Evolutionary conservation across 495 filamentous ascomycete species (phyloP).

Genomic region (Aspergillus carlsbadensis): DNA sequence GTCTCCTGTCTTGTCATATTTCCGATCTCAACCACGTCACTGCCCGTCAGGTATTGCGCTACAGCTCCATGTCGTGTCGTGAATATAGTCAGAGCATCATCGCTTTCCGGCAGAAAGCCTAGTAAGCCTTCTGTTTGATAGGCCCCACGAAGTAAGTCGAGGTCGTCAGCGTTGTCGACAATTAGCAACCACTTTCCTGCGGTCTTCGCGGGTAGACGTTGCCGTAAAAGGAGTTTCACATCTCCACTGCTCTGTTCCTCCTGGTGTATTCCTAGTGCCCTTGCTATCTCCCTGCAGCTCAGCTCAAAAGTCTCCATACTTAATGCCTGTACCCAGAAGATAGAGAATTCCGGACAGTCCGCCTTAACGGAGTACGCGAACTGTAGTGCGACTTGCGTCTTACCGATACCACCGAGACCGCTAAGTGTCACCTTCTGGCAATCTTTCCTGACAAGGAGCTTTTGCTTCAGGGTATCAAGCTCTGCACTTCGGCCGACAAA

Average conservation of each 20-base stretch:
- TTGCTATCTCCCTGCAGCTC: background rate
- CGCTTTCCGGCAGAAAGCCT: background rate
- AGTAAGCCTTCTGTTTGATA: no score
- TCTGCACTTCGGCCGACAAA: no score
- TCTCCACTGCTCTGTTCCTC: background rate
- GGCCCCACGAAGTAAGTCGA: no score
- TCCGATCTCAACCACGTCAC: no score
- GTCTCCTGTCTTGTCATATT: constrained; percentile 15
- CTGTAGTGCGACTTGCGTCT: constrained; percentile 41
- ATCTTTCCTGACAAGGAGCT: no score
- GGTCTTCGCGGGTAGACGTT: background rate
- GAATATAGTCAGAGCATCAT: background rate
- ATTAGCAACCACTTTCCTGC: background rate
- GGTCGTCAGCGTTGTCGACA: background rate
- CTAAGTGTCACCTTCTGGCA: constrained; percentile 24
- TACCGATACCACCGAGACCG: constrained; percentile 42
- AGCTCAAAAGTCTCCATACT: background rate
- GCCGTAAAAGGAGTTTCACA: background rate
- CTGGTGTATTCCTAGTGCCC: background rate
- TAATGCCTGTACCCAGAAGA: background rate
- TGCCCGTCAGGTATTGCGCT: no score
- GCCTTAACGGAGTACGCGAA: constrained; percentile 28
- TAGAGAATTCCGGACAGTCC: constrained; percentile 18
- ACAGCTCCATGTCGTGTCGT: background rate
- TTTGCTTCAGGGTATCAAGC: no score